Evolutionary conservation across 192 early-diverging fungal genomes (phyloP).

Genomic region (Funneliformis mosseae): DNA sequence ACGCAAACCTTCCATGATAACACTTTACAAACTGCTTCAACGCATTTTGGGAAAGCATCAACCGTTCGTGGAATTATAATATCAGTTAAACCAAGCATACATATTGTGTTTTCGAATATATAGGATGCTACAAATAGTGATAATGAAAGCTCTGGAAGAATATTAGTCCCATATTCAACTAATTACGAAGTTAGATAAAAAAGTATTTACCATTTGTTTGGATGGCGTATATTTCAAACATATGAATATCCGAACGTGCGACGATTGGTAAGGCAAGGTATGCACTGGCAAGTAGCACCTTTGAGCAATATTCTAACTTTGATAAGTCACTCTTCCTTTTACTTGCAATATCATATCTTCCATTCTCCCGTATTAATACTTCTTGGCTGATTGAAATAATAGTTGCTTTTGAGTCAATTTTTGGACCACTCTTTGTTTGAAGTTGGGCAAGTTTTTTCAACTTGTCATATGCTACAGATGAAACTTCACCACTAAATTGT

Average conservation of each 20-base stretch:
- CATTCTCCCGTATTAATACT: constrained; percentile 11
- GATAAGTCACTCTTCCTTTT: not conserved
- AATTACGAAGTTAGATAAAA: not conserved
- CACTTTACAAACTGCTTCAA: constrained; percentile 1
- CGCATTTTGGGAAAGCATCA: not conserved
- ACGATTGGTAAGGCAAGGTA: not conserved
- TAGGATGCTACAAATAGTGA: not conserved
- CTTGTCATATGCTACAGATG: not conserved
- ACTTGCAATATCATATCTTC: not conserved
- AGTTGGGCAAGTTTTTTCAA: constrained; percentile 19
- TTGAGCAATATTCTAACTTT: constrained; percentile 19
- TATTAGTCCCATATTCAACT: not conserved
- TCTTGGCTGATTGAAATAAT: constrained; percentile 13
- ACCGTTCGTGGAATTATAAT: constrained; percentile 9
- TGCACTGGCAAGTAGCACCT: not conserved
- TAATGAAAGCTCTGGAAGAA: constrained; percentile 16
- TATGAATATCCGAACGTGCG: constrained; percentile 5
- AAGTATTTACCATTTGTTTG: constrained; percentile 17
- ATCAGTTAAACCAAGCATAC: constrained; percentile 6
- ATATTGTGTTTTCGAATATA: constrained; percentile 6
- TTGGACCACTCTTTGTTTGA: constrained; percentile 18
- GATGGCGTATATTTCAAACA: constrained; percentile 7
- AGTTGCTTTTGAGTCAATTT: not conserved
- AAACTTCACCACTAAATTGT: constrained; percentile 15
- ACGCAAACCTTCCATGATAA: constrained; percentile 19